Evolutionary conservation across 176 grass and related monocot genomes (phyloP).

Genomic region (Chrysopogon serrulatus): DNA sequence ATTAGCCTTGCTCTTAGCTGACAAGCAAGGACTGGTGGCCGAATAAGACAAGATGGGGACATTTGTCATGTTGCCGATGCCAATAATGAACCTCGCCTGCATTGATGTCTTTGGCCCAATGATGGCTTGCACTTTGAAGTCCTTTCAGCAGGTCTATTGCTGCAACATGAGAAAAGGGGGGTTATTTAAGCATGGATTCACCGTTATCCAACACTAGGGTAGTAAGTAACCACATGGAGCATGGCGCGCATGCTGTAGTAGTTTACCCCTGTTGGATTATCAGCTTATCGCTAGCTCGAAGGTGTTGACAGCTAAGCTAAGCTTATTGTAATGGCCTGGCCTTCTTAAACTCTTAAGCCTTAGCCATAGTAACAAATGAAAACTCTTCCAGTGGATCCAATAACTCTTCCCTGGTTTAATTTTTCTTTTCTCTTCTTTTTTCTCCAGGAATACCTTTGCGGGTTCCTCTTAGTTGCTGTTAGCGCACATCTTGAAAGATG

Average conservation of each 20-base stretch:
- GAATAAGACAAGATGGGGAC: constrained; percentile 54
- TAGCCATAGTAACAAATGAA: neutral
- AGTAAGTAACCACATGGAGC: neutral
- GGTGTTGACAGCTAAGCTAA: neutral
- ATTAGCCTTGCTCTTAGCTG: too few species aligned
- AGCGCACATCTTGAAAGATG: neutral
- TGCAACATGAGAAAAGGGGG: neutral
- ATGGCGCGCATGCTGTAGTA: neutral
- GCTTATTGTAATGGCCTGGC: neutral
- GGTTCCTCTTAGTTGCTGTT: neutral
- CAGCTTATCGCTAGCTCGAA: neutral
- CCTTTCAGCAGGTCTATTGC: constrained; percentile 29
- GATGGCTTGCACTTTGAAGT: constrained; percentile 26
- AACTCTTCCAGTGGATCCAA: neutral
- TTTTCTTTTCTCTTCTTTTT: neutral
- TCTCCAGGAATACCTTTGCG: neutral
- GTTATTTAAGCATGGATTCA: neutral
- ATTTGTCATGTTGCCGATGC: constrained; percentile 30
- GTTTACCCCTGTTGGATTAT: neutral
- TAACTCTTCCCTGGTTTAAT: neutral
- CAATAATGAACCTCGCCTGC: constrained; percentile 24
- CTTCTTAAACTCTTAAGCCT: neutral
- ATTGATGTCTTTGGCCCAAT: constrained; percentile 42
- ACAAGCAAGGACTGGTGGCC: constrained; percentile 14
- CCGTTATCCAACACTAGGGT: neutral